These are phyloP conservation scores for Fusarium sp. DNA, from an alignment of 2,329 filamentous ascomycete species.

Conservation along the genomic window DNA sequence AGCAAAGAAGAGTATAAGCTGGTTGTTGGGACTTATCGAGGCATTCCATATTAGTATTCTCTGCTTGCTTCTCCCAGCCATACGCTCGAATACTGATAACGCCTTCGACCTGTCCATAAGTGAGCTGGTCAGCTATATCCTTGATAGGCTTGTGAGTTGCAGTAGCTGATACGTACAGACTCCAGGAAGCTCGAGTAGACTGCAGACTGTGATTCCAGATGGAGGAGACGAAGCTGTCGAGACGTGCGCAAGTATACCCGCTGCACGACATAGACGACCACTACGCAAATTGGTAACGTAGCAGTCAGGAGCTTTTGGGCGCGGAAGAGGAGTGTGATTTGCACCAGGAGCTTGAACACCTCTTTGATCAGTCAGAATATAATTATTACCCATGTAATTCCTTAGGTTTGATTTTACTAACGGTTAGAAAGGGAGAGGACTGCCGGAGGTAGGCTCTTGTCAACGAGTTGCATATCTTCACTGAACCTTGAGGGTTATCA, in stretches of 20 bases:
- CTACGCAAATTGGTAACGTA: background rate
- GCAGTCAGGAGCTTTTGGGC: background rate
- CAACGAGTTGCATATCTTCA: background rate
- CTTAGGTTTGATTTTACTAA: background rate
- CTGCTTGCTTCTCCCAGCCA: background rate
- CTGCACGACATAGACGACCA: background rate
- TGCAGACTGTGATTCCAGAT: background rate
- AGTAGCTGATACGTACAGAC: accelerated
- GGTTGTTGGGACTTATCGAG: background rate
- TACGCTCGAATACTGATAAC: background rate
- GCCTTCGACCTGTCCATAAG: background rate
- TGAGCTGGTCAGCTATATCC: accelerated
- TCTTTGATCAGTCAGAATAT: accelerated
- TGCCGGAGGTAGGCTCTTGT: background rate
- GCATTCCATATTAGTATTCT: background rate
- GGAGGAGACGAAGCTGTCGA: background rate
- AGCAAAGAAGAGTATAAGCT: background rate
- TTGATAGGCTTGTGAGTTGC: accelerated
- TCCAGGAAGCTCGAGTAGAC: background rate
- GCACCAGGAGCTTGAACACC: background rate
- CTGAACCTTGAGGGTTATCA: background rate
- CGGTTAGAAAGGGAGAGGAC: background rate
- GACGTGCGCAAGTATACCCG: background rate
- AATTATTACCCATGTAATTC: no score
- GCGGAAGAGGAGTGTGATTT: background rate